phyloP scores from a whole-genome alignment of 2,329 filamentous ascomycete genomes.

The Colletotrichum sublineola region DNA sequence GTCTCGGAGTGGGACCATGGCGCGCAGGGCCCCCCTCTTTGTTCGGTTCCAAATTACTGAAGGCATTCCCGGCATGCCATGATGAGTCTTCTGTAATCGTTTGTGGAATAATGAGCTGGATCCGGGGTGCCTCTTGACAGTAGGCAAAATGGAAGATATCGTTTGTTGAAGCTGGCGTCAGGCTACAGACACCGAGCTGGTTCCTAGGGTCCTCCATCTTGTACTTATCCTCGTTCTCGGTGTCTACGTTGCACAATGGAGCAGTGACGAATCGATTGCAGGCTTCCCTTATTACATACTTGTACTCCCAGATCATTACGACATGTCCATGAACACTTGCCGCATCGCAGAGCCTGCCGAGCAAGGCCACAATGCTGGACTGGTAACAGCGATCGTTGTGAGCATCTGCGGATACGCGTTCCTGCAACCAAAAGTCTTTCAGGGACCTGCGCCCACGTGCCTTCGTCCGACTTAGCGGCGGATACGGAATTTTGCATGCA shows the following conservation, averaged over 20 bases:
- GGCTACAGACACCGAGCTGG: not conserved
- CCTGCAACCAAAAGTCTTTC: not conserved
- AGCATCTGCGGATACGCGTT: not conserved
- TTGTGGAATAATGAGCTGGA: not conserved
- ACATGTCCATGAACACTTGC: too few species aligned
- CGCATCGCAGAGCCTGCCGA: not conserved
- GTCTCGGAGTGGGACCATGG: constrained; percentile 21
- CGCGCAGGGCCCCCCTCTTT: not conserved
- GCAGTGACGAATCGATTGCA: not conserved
- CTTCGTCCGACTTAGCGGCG: not conserved
- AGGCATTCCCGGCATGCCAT: not conserved
- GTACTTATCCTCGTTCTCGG: not conserved
- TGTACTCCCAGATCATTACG: too few species aligned
- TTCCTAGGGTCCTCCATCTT: not conserved
- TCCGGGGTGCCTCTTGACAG: not conserved
- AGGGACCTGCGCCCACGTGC: not conserved
- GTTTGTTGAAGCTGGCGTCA: not conserved
- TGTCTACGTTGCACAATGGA: not conserved
- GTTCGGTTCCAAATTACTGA: not conserved
- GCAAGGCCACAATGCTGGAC: not conserved
- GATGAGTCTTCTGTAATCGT: not conserved
- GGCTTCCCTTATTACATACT: too few species aligned
- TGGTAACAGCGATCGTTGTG: not conserved
- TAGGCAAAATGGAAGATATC: not conserved
- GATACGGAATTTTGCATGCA: not conserved